These are phyloP conservation scores for Phaeosphaeria sp. DNA, from an alignment of 2,329 filamentous ascomycete genomes.

Conservation along the genomic window DNA sequence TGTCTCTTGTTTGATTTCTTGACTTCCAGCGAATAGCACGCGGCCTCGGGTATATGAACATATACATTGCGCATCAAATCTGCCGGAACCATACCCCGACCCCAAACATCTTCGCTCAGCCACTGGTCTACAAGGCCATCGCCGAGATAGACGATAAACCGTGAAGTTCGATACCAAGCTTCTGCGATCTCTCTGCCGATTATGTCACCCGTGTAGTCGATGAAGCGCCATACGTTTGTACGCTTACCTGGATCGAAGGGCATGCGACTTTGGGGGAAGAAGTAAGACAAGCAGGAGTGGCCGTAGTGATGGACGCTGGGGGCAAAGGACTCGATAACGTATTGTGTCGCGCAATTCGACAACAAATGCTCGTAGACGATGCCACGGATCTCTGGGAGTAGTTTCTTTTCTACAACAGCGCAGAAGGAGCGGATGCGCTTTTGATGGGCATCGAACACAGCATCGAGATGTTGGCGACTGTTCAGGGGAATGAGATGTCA, in stretches of 20 bases:
- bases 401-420: neutral
- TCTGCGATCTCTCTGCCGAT: conserved; percentile 4
- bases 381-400: neutral
- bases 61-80: neutral
- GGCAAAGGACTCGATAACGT: neutral
- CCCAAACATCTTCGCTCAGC: conserved; percentile 5
- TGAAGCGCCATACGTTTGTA: neutral
- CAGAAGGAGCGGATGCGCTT: neutral
- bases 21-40: neutral
- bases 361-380: neutral
- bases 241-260: neutral
- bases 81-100: neutral
- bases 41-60: neutral
- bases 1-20: neutral
- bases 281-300: neutral
- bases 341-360: neutral
- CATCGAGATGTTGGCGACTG: neutral
- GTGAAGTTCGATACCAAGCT: conserved; percentile 1
- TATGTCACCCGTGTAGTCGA: conserved; percentile 1
- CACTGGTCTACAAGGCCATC: neutral
- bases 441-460: neutral
- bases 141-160: conserved; percentile 3
- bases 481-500: neutral
- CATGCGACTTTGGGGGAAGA: conserved; percentile 1
- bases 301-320: neutral